Conservation (phyloP, 106 monocot genomes). For the Allium sativum region DNA sequence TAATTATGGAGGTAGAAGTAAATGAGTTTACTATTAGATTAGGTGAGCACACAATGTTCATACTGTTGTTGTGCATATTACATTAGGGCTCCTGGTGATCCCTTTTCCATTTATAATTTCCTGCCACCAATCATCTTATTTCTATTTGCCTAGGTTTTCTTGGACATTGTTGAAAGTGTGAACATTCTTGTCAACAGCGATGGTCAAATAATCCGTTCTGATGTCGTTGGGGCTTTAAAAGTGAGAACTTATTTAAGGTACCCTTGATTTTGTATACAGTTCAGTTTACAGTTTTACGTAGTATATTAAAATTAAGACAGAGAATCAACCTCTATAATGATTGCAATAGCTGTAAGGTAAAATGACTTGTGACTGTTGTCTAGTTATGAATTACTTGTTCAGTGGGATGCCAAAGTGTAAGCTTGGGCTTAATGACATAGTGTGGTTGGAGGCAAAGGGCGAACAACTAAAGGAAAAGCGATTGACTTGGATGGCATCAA, state of each 20-base stretch:
- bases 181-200: slow-evolving; percentile 98
- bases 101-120: not conserved
- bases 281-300: not conserved
- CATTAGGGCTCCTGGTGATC: not conserved
- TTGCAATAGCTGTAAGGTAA: no score
- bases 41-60: no score
- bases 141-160: slow-evolving; percentile 58
- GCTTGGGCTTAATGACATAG: slow-evolving; percentile 86
- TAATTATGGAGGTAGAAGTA: no score
- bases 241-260: slow-evolving; percentile 97
- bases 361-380: no score
- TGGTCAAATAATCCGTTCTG: slow-evolving; percentile 91
- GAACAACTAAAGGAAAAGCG: slow-evolving; percentile 89
- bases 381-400: slow-evolving; percentile 7
- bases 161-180: slow-evolving; percentile 98
- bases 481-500: slow-evolving; percentile 97
- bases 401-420: slow-evolving; percentile 99
- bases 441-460: slow-evolving; percentile 90
- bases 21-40: no score
- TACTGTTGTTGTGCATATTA: not conserved
- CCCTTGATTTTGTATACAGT: not conserved
- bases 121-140: not conserved
- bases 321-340: no score
- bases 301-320: no score
- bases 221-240: slow-evolving; percentile 95